Base-by-base conservation (phyloP, 768 basidiomycete genomes). In the Epithele typhae region DNA sequence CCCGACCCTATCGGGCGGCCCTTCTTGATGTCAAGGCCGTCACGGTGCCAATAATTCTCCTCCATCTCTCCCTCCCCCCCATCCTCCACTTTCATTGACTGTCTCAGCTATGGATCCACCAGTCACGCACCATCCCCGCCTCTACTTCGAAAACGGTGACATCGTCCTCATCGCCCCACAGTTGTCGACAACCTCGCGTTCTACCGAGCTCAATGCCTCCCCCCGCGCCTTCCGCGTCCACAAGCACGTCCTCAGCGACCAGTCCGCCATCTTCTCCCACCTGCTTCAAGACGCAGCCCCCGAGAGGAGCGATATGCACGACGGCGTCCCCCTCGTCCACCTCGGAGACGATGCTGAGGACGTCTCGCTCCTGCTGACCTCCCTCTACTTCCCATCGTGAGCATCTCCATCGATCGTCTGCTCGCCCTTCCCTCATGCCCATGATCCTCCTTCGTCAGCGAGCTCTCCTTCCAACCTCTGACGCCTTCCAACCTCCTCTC, bases 101-200 rank as follows among this genome's bases (percentile, higher is more conserved):
- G n/a, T n/a, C n/a, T n/a, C n/a, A n/a, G n/a, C n/a, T n/a, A n/a
- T n/a, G n/a, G n/a, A n/a, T n/a, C n/a, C n/a, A n/a, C n/a, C n/a
- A n/a, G n/a, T n/a, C n/a, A n/a, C n/a, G 53, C 32, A 38, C 35
- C 24, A 56, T 48, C 44, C 45, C 15, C 5, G 45, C 30, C 43
- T 59, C 5, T 60, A 57, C 32, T 40, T 57, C 10, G 17, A 41
- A 9, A 51, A 60, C 27, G 59, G 59, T 1, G 55, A 59, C 45
- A 27, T 60, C 9, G 39, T 60, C 14, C 21, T 60, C 27, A 39
- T 45, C 8, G 54, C 58, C 27, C 27, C 37, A 14, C 5, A 17
- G 3, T 19, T 14, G 14, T 8, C 17, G 8, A 25, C 10, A 25
- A 5, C 17, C 17, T n/a, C n/a, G 18, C n/a, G n/a, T n/a, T n/a